Evolutionary conservation across 108 stramenopile species (phyloP), one percentile per base, ranked within the genome.

Genomic region (Pelagomonas calceolata): DNA sequence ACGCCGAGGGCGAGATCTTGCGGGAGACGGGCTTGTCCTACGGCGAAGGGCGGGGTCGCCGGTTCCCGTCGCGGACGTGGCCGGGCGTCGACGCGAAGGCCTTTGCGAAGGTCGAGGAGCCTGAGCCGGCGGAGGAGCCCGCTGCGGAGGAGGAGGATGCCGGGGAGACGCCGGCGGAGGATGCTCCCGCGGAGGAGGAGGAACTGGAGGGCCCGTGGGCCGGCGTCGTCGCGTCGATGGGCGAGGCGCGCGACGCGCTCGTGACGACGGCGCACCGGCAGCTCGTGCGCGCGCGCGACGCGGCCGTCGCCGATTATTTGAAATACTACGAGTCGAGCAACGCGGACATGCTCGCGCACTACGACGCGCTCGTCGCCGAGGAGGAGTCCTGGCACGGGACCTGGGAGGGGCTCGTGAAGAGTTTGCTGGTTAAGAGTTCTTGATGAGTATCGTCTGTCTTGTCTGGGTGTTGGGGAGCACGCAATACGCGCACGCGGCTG

Each of bases 251-350:
- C 30, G 64, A 73, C 30, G 37, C 75, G 14, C 73, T 35, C 73
- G 76, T 79, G 32, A 79, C 78, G 15, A 79, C 78, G 9, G 68
- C 73, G 4, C 78, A 79, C 33, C 35, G 78, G 33, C 73, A 45
- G 21, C 36, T 65, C 12, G 78, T 79, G 43, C 73, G 68, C 34
- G 46, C 78, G 1, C 36, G 70, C 35, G 72, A 74, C 33, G 45
- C 32, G 21, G 67, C 68, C 36, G 0, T 79, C 73, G 26, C 18
- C 4, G 45, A 37, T 29, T 65, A 33, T 26, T 18, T 63, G 26
- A 29, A 36, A n/a, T 64, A 64, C 70, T 71, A 45, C 70, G 37
- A 64, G 34, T 17, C 17, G n/a, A 64, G 32, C 64, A 34, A 31
- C 0, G 64, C 34, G 18, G 37, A 63, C 64, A 36, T 71, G 9